Evolutionary conservation across 2,329 filamentous ascomycete genomes (phyloP), one percentile per base, ranked within the genome.

Genomic region (Venturia asperata): DNA sequence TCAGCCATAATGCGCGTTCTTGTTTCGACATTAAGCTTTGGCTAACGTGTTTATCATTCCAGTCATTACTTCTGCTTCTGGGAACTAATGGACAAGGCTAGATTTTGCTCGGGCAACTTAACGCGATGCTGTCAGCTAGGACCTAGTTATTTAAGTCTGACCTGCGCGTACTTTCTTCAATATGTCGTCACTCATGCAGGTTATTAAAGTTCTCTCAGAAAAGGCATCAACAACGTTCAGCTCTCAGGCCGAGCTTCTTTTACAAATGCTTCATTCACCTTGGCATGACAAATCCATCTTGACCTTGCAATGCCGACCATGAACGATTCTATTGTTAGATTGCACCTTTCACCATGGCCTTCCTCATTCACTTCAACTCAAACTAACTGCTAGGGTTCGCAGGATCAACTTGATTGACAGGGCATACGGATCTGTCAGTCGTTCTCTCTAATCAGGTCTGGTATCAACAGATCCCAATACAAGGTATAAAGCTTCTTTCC

Each of bases 201-300:
- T 37, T 21, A n/a, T 15, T 19, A 56, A 58, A 34, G 3, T 34
- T 30, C 27, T 58, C 37, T 17, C 52, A 58, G 30, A 58, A 58
- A 5, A n/a, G 17, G 5, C 7, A 15, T 58, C 52, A 37, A 37
- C 52, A 37, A 58, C 52, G 19, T n/a, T 27, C 15, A 27, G 52
- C 52, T n/a, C 30, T 39, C 27, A n/a, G 30, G 9, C 30, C 15
- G 15, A 5, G 52, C 52, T 58, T 56, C 52, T 10, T 58, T 30
- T 58, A 37, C 15, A 9, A 58, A 34, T 17, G 52, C 52, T 58
- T 11, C 27, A 58, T 37, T 58, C 19, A 27, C 27, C 52, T 39
- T 58, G 37, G 52, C 52, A 58, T 58, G 52, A 58, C 37, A 37
- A 58, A n/a, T 58, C 37, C 52, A 58, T 58, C 52, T 58, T 58